Conservation (phyloP, 257 asterid genomes). For the Gynochthodes officinalis region DNA sequence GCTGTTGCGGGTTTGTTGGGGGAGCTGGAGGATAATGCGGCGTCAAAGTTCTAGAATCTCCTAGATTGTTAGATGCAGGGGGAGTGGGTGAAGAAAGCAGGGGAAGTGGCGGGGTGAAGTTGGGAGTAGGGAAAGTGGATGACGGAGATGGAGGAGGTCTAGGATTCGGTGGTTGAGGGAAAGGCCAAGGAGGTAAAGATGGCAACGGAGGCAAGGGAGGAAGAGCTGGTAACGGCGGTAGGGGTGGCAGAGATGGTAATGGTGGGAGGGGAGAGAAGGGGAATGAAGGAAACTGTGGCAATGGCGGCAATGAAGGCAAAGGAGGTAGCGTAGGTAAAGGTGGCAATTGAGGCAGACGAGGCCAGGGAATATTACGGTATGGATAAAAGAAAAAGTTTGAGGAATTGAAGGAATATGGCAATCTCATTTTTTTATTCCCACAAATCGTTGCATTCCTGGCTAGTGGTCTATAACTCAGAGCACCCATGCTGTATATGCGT, state of each 20-base stretch:
- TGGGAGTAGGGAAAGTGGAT: slow-evolving; percentile 14
- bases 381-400: slow-evolving; percentile 26
- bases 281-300: slow-evolving; percentile 19
- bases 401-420: slow-evolving; percentile 20
- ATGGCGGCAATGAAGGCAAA: slow-evolving; percentile 9
- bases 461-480: slow-evolving; percentile 23
- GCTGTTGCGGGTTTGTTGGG: slow-evolving; percentile 10
- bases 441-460: slow-evolving; percentile 28
- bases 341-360: slow-evolving; percentile 19
- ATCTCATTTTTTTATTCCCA: slow-evolving; percentile 8
- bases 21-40: slow-evolving; percentile 27
- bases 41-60: slow-evolving; percentile 26
- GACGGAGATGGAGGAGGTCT: slow-evolving; percentile 16
- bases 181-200: slow-evolving; percentile 10
- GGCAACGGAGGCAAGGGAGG: no score
- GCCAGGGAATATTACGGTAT: slow-evolving; percentile 18
- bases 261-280: slow-evolving; percentile 7
- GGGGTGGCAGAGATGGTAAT: not conserved
- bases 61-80: slow-evolving; percentile 9
- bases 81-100: not conserved
- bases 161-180: slow-evolving; percentile 8
- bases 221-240: not conserved
- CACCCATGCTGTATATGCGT: slow-evolving; percentile 32
- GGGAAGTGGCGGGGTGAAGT: not conserved
- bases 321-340: slow-evolving; percentile 22